Evolutionary conservation across 192 early-diverging fungal genomes (phyloP), one percentile per base, ranked within the genome.

Genomic region (Cladochytrium replicatum): DNA sequence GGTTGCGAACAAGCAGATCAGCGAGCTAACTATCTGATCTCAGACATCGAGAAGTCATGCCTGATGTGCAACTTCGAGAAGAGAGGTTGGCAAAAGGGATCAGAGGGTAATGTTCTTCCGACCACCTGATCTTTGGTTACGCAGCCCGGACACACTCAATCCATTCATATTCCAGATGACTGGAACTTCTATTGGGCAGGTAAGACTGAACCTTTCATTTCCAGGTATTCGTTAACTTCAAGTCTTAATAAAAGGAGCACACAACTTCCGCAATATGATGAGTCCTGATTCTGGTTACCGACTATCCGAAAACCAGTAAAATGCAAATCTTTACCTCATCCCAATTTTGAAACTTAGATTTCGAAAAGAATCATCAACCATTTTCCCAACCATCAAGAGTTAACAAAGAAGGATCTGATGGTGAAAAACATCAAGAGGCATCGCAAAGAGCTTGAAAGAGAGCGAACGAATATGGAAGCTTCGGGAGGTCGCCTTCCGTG

Each of bases 141-240:
- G 3, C 23, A 5, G 31, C 27, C 17, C 27, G n/a, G n/a, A n/a
- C n/a, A n/a, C n/a, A n/a, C 17, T 17, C 26, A 3, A 27, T 3
- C 2, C 6, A 9, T 25, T 8, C 29, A 15, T 0, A 23, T 56
- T 58, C 17, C 38, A 60, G 72, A 77, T 34, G 75, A 77, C 40
- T 77, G 75, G 75, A 76, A 77, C 58, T 77, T 77, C 54, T 77
- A 76, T 42, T 77, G 75, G 69, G 66, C 72, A 13, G 48, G 66
- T 48, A 43, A 25, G 64, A 43, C 23, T 2, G 50, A 27, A 23
- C 21, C 15, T 41, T 29, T 28, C 19, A 26, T 21, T 29, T 21
- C 9, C 22, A 6, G 2, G 6, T 6, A 53, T 1, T 41, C n/a
- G 26, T 23, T 21, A 23, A 34, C 22, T 1, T 25, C 22, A 6